Percentiles rank a stretch among this genome's conserved stretches.
Conservation (phyloP, 2,329 filamentous ascomycete genomes). For the Fusarium foetens region DNA sequence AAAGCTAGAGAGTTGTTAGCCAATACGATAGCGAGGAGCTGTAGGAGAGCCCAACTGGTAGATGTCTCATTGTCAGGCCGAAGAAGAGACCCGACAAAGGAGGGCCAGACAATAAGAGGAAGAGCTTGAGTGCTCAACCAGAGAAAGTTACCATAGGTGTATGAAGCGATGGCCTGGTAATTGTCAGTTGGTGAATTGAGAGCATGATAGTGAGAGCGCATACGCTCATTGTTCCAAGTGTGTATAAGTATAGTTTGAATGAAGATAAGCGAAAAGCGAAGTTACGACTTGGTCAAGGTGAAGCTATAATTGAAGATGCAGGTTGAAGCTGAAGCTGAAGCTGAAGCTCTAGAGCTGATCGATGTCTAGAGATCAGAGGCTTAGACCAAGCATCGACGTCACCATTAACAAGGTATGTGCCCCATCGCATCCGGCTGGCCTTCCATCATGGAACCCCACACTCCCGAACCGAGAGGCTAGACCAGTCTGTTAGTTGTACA, state of each 20-base stretch:
- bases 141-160: conserved; percentile 61
- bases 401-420: conserved; percentile 10
- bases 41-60: conserved; percentile 43
- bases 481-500: not conserved
- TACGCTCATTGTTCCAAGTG: conserved; percentile 35
- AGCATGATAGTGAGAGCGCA: not conserved
- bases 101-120: conserved; percentile 60
- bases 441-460: not conserved
- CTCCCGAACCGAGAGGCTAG: conserved; percentile 6
- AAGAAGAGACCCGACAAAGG: conserved; percentile 59
- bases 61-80: conserved; percentile 46
- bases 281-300: not conserved
- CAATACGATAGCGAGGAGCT: not conserved
- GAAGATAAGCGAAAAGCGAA: not conserved
- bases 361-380: not conserved
- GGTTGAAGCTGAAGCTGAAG: not conserved
- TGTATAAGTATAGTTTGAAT: not conserved
- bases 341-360: conserved; percentile 2
- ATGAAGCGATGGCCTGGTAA: conserved; percentile 59
- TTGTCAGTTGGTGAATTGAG: conserved; percentile 3
- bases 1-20: conserved; percentile 52
- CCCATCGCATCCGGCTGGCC: not conserved
- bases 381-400: conserved; percentile 22
- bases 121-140: conserved; percentile 62
- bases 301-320: not conserved